Evolutionary conservation across 169 alveolate genomes (phyloP), one percentile per base, ranked within the genome.

Genomic region (Ichthyophthirius multifiliis): DNA sequence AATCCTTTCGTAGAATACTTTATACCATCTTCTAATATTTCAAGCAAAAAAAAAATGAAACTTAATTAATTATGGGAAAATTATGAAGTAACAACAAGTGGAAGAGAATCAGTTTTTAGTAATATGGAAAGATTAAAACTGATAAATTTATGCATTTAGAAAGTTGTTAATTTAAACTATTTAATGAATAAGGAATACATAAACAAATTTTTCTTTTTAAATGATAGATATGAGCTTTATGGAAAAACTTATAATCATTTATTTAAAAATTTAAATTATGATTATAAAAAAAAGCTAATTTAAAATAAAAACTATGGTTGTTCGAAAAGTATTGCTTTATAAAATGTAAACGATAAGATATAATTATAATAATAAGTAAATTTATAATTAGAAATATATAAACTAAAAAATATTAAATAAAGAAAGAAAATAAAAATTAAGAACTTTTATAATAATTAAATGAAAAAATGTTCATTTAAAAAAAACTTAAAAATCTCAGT

Each of bases 41-140:
- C 62, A 0, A 37, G 35, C 6, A 6, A 37, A 9, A 67, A 67
- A 20, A 67, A 39, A 23, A 4, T 16, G 5, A 37, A 67, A 20
- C 5, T 18, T 31, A 48, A 48, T 16, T 7, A 23, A 10, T 39
- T 64, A 7, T 77, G 84, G 84, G 65, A 63, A 27, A 77, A 77
- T 5, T 77, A 77, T 32, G 23, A 46, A n/a, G 84, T 77, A 10
- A 77, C 65, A 30, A 63, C 63, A 34, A 77, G 37, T 7, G 76
- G 77, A 3, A 77, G 43, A 18, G 27, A 27, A 16, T 77, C 84
- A 10, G 3, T 39, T 16, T 77, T 77, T 32, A 46, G 55, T n/a
- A 43, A 39, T 10, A 77, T 77, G 84, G 77, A 77, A 31, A 77
- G 84, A 65, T 44, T 77, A 23, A 77, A 77, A n/a, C 5, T 77